Evolutionary conservation across 2,329 filamentous ascomycete genomes (phyloP).

Genomic region (Stagonosporopsis chrysanthemi): DNA sequence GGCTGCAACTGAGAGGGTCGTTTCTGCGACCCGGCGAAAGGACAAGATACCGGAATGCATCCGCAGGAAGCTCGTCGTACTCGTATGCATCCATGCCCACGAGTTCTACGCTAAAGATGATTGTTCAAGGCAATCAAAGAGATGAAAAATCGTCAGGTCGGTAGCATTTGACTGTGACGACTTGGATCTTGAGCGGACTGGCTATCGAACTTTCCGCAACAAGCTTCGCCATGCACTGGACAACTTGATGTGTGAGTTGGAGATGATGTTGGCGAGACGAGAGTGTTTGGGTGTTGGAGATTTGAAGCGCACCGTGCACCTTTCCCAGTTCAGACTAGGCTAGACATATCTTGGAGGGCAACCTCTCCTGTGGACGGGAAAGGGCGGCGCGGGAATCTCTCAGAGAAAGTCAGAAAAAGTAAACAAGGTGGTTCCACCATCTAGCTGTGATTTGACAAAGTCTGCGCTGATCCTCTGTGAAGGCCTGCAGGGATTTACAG

Average conservation of each 20-base stretch:
- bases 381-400: too few species aligned
- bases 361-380: background rate
- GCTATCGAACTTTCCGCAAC: background rate
- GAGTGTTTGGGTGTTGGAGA: background rate
- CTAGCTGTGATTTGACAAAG: too few species aligned
- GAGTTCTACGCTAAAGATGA: too few species aligned
- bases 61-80: background rate
- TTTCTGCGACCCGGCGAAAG: background rate
- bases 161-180: too few species aligned
- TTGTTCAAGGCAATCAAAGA: background rate
- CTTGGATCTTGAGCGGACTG: background rate
- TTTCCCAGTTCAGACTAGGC: background rate
- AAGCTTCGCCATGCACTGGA: background rate
- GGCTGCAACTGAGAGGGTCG: constrained; percentile 11
- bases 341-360: background rate
- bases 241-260: background rate
- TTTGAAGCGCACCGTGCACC: background rate
- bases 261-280: background rate
- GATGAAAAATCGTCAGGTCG: background rate
- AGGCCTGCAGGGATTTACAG: too few species aligned
- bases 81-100: background rate
- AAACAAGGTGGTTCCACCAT: too few species aligned
- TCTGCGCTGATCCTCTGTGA: too few species aligned
- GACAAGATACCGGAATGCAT: constrained; percentile 2
- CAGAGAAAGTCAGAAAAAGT: too few species aligned